Percentiles rank a stretch among this genome's conserved stretches.
Evolutionary conservation across 257 asterid species (phyloP).

Genomic region (Phtheirospermum japonicum): DNA sequence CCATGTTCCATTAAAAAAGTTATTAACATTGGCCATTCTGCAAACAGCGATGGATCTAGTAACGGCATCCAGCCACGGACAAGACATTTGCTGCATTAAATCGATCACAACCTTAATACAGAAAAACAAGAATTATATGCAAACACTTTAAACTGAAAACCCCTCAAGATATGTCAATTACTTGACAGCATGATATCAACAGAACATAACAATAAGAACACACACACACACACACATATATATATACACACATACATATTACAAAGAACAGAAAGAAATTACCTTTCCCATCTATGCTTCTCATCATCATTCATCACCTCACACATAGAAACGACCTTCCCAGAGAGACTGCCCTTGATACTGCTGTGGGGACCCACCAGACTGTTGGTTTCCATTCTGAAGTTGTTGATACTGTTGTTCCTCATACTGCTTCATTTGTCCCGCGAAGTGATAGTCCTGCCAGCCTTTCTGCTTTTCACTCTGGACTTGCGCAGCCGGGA

Average conservation of each 20-base stretch:
- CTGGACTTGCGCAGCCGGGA: conserved; percentile 33
- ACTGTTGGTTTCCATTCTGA: conserved; percentile 56
- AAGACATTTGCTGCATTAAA: conserved; percentile 36
- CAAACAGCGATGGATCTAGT: conserved; percentile 48
- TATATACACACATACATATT: neutral
- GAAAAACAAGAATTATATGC: neutral
- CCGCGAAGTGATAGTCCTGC: conserved; percentile 53
- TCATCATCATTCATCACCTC: conserved; percentile 42
- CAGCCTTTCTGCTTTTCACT: conserved; percentile 52
- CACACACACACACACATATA: neutral
- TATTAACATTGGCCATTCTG: conserved; percentile 57
- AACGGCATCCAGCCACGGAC: conserved; percentile 47
- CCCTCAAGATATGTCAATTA: conserved; percentile 1
- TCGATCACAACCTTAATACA: neutral
- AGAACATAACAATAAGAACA: neutral
- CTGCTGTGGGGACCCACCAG: conserved; percentile 55
- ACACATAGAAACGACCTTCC: conserved; percentile 71
- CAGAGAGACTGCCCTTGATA: conserved; percentile 76
- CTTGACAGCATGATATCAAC: neutral
- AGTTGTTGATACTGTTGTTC: conserved; percentile 59
- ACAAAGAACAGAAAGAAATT: neutral
- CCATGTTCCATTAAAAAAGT: conserved; percentile 66
- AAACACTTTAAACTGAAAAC: neutral
- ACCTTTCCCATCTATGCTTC: conserved; percentile 43
- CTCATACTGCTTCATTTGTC: conserved; percentile 47